Base-by-base conservation (phyloP, 192 early-diverging fungal species). In the Coemansia umbellata region DNA sequence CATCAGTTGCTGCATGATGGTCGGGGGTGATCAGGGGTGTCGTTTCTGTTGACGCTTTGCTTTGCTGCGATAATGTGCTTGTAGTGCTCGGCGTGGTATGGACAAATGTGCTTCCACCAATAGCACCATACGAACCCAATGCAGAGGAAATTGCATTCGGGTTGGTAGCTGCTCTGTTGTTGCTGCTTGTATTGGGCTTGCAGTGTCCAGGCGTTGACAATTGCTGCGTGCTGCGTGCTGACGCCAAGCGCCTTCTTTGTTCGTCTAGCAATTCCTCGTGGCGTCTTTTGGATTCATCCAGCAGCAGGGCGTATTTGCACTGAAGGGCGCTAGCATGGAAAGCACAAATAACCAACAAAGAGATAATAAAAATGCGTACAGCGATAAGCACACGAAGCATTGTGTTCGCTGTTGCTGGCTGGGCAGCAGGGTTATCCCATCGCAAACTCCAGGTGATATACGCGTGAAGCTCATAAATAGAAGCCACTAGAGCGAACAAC, bases 331-430 rank as follows among this genome's bases (percentile, higher is more conserved):
- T 31, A 5, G 44, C 43, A 50, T 50, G 55, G 28, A 40, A 32
- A 2, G 73, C 73, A 15, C 48, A 58, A 17, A 31, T 45, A 37
- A 63, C 66, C 33, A 69, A 56, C 50, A 47, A 23, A 13, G 40
- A 23, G 54, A 61, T 69, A 21, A 60, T n/a, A 3, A 48, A 33
- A 27, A 69, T 64, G 31, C 73, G 73, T 42, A 76, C 53, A n/a
- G 50, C 48, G 48, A 76, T 76, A 56, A 76, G 53, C 18, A 55
- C 56, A 14, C 42, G 66, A 50, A 76, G 54, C 73, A 76, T 65
- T n/a, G 54, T 59, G 50, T 19, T 69, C 18, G 27, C 28, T 2
- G 66, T 58, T 28, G 73, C 66, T 22, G 50, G 58, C 36, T 37
- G 45, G 5, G 39, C 33, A 13, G 19, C 50, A 18, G 36, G 15